Conservation (phyloP, 306 rosid species). For the Casuarina glauca region DNA sequence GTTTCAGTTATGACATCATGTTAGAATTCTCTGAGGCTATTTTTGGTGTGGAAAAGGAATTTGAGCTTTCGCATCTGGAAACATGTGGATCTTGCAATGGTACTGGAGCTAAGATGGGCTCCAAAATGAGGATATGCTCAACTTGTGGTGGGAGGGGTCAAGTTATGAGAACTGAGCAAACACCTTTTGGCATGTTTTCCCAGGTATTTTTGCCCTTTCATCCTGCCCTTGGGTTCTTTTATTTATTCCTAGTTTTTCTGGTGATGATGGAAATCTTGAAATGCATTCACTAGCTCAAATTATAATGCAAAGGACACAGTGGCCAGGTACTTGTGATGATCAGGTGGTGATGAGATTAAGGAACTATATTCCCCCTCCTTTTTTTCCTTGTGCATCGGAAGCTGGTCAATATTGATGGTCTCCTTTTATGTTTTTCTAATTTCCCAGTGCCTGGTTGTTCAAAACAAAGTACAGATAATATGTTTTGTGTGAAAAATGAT, state of each 20-base stretch:
- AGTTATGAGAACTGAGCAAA: constrained; percentile 98
- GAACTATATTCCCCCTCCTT: no score
- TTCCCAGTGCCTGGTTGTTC: not conserved
- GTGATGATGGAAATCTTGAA: not conserved
- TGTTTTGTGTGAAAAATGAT: not conserved
- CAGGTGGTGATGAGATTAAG: not conserved
- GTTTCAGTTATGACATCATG: constrained; percentile 82
- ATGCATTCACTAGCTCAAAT: not conserved
- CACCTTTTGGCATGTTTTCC: constrained; percentile 98
- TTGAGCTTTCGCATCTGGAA: constrained; percentile 92
- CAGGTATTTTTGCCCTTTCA: constrained; percentile 59
- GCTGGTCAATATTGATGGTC: not conserved
- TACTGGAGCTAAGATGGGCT: constrained; percentile 78
- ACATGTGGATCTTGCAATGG: constrained; percentile 89
- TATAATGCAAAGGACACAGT: not conserved
- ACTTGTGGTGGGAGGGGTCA: constrained; percentile 99
- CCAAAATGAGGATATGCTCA: constrained; percentile 91
- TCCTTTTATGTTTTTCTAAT: not conserved
- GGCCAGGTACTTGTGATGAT: not conserved
- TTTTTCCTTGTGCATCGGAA: not conserved
- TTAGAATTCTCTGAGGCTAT: constrained; percentile 85
- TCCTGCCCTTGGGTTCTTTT: constrained; percentile 8
- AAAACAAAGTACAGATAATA: not conserved
- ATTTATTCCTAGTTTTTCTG: constrained; percentile 11
- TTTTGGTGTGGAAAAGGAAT: constrained; percentile 90